Percentiles rank a stretch among this genome's conserved stretches.
Evolutionary conservation across 148 eudicot genomes (phyloP).

Genomic region (Cornus kousa): DNA sequence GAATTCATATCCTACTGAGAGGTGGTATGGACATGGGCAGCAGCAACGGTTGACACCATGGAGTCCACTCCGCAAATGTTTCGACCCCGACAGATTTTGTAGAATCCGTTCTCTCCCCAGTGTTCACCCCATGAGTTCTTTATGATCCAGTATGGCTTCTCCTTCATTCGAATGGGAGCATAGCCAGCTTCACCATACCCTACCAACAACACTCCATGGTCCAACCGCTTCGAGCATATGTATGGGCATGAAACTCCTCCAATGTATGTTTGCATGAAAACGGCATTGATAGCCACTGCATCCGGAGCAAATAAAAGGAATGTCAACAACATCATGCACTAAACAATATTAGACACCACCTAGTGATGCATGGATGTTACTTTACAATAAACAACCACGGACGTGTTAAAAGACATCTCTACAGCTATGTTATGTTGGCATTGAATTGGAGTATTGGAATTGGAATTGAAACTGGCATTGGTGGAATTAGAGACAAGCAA

Average conservation of each 20-base stretch:
- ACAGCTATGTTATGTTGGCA: no score
- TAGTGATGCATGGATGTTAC: not conserved
- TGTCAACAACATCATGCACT: not conserved
- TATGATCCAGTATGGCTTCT: slow-evolving; percentile 70
- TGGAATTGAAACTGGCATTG: no score
- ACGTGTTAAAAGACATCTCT: no score
- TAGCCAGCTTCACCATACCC: slow-evolving; percentile 61
- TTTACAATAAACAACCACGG: no score
- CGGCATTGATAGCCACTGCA: slow-evolving; percentile 73
- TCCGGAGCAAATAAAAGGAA: not conserved
- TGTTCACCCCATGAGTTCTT: slow-evolving; percentile 76
- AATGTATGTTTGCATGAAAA: slow-evolving; percentile 55
- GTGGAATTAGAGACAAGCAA: no score
- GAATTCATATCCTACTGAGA: slow-evolving; percentile 20
- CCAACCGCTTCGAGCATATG: slow-evolving; percentile 46
- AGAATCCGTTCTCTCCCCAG: slow-evolving; percentile 69
- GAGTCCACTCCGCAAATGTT: slow-evolving; percentile 61
- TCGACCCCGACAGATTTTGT: slow-evolving; percentile 60
- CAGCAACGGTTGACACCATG: slow-evolving; percentile 52
- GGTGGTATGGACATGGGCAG: slow-evolving; percentile 36
- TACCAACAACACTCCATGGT: slow-evolving; percentile 67
- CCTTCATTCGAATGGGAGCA: slow-evolving; percentile 44
- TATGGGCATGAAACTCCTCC: slow-evolving; percentile 73
- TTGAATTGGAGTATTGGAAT: no score
- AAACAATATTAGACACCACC: not conserved